Base-by-base conservation (phyloP, 352 stramenopile genomes). In the Phytophthora megakarya region DNA sequence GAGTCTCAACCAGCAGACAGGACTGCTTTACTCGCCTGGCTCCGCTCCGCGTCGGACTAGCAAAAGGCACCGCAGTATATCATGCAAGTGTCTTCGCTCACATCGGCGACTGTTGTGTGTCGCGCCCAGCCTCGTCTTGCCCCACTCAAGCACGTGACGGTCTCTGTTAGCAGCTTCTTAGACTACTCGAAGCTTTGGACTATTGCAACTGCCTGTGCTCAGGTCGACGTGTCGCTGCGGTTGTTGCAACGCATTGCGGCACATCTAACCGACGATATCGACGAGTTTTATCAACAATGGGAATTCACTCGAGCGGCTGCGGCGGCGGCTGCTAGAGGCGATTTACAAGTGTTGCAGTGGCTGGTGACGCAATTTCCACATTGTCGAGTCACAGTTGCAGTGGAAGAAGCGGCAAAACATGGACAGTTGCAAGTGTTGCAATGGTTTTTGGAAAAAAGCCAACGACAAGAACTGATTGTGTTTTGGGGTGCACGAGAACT, bases 401-500 rank as follows among this genome's bases (percentile, higher is more conserved):
- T 76, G 3, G 68, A 76, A 35, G 63, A 72, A 25, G 68, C 69
- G 15, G 69, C 69, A 21, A 73, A 71, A 45, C 60, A 73, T 32
- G 69, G 69, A 0, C 37, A 73, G 25, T 39, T 76, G 40, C 32
- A 55, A 23, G 61, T 71, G 18, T 47, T 76, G 7, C 23, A 68
- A 47, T 76, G 69, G 69, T 52, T 76, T 6, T 26, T 67, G 7
- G 19, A 61, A 7, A 48, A 61, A n/a, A 58, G 42, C 19, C 37
- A 28, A 16, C 38, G 30, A 25, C 63, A 25, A 6, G 42, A 71
- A 16, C 63, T 71, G 3, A 59, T 18, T 6, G 68, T 76, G 26
- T 73, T 73, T 40, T 72, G 68, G 68, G 68, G 63, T 13, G 68
- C 68, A 9, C 47, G 57, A 46, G 68, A 76, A 28, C 68, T 79